phyloP scores from a whole-genome alignment of 495 filamentous ascomycete genomes.

The Podospora pseudocomata region DNA sequence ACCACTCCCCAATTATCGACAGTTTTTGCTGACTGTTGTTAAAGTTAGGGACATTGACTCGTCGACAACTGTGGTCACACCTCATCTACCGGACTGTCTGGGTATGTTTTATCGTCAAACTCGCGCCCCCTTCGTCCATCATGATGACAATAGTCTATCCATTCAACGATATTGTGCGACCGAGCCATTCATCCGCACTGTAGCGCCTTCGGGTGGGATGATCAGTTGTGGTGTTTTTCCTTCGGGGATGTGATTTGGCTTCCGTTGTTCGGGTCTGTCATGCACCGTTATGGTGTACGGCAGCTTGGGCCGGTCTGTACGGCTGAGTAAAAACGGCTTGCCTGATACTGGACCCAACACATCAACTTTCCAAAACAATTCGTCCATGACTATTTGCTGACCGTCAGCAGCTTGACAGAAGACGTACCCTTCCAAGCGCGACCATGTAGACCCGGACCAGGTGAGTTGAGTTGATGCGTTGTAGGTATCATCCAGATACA shows the following conservation, averaged over 20 bases:
- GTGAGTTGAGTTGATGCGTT: not conserved
- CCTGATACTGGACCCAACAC: conserved; percentile 30
- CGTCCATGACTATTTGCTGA: conserved; percentile 10
- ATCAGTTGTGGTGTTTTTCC: conserved; percentile 84
- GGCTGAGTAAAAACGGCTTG: conserved; percentile 53
- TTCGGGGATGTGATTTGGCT: conserved; percentile 44
- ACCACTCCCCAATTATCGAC: not conserved
- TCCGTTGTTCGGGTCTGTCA: conserved; percentile 36
- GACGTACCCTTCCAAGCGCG: not conserved
- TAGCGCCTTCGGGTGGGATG: conserved; percentile 62
- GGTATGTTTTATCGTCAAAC: not conserved
- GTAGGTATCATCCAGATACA: not conserved
- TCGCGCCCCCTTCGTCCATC: conserved; percentile 26
- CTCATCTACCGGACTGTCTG: not conserved
- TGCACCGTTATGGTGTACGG: conserved; percentile 44
- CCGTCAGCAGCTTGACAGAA: conserved; percentile 4
- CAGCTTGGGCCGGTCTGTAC: conserved; percentile 39
- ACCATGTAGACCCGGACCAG: not conserved
- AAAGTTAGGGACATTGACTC: not conserved
- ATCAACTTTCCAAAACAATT: conserved; percentile 1
- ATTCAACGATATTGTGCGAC: conserved; percentile 85
- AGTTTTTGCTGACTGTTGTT: conserved; percentile 22
- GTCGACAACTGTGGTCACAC: not conserved
- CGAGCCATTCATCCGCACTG: conserved; percentile 78
- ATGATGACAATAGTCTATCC: conserved; percentile 99